Evolutionary conservation across 2,329 filamentous ascomycete species (phyloP).

Genomic region (Stemphylium beticola): DNA sequence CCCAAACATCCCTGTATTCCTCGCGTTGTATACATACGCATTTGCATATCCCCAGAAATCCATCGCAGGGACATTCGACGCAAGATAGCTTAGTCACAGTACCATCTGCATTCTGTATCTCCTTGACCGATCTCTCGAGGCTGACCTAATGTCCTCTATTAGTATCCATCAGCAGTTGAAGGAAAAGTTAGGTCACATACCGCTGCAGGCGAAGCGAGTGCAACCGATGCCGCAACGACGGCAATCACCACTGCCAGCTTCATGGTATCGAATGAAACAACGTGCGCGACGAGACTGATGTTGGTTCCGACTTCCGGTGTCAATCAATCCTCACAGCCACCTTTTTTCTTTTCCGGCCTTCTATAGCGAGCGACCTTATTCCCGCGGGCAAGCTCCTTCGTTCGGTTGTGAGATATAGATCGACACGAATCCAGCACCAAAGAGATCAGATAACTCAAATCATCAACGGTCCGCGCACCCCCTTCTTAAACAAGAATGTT

Average conservation of each 20-base stretch:
- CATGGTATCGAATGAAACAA: constrained; percentile 17
- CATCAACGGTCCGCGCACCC: too few relatives aligned
- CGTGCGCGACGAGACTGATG: too few relatives aligned
- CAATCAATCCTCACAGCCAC: too few relatives aligned
- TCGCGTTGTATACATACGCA: constrained; percentile 27
- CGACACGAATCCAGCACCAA: too few relatives aligned
- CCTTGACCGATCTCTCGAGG: constrained; percentile 28
- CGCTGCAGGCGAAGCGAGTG: constrained; percentile 32
- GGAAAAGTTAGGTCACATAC: constrained; percentile 15
- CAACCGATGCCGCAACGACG: constrained; percentile 23
- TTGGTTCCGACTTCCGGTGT: too few relatives aligned
- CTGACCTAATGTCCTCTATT: constrained; percentile 22
- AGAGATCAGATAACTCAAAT: too few relatives aligned
- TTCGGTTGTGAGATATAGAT: too few relatives aligned
- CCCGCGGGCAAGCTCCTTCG: too few relatives aligned
- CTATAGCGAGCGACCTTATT: too few relatives aligned
- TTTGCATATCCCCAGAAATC: constrained; percentile 26
- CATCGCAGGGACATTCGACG: constrained; percentile 35
- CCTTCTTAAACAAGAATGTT: too few relatives aligned
- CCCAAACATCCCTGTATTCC: neutral
- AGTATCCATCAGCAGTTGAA: neutral
- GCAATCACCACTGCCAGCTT: constrained; percentile 33
- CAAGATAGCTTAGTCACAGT: constrained; percentile 18
- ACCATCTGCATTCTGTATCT: constrained; percentile 19
- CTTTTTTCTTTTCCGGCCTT: too few relatives aligned